Evolutionary conservation across 768 basidiomycete genomes (phyloP).

Genomic region (Lactarius indigo): DNA sequence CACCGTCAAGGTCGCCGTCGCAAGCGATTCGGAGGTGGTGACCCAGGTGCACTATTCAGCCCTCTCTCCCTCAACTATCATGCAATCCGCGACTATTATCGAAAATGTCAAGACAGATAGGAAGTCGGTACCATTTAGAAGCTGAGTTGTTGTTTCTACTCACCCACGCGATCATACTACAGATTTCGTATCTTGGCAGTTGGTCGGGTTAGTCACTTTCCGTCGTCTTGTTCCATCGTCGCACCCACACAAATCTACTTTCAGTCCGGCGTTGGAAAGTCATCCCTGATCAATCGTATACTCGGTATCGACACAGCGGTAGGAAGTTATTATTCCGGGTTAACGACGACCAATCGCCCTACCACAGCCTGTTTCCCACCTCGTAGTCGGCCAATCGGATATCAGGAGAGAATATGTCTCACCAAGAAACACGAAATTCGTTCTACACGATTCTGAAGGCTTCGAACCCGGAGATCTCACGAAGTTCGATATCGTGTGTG

Average conservation of each 20-base stretch:
- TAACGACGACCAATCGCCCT: not conserved
- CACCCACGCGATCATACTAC: not conserved
- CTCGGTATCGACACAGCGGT: not conserved
- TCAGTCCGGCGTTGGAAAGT: conserved; percentile 3
- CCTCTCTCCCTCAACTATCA: not conserved
- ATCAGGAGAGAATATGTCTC: not conserved
- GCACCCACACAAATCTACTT: not conserved
- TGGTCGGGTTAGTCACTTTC: not conserved
- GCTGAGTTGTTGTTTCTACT: not conserved
- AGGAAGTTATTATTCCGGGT: not conserved
- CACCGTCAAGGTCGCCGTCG: too few relatives aligned
- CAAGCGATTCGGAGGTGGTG: not conserved
- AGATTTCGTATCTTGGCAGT: not conserved
- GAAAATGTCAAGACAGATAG: not conserved
- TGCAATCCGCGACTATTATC: not conserved
- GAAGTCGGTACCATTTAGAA: not conserved
- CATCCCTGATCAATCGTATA: conserved; percentile 1
- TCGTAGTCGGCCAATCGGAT: not conserved
- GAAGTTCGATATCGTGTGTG: not conserved
- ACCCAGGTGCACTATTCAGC: not conserved
- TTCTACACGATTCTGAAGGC: not conserved
- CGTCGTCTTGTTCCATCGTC: not conserved
- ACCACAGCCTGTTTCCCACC: not conserved
- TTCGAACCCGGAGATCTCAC: not conserved
- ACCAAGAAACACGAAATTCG: not conserved